Evolutionary conservation across 164 flowering plant species (phyloP).

Genomic region (Dillenia turbinata): DNA sequence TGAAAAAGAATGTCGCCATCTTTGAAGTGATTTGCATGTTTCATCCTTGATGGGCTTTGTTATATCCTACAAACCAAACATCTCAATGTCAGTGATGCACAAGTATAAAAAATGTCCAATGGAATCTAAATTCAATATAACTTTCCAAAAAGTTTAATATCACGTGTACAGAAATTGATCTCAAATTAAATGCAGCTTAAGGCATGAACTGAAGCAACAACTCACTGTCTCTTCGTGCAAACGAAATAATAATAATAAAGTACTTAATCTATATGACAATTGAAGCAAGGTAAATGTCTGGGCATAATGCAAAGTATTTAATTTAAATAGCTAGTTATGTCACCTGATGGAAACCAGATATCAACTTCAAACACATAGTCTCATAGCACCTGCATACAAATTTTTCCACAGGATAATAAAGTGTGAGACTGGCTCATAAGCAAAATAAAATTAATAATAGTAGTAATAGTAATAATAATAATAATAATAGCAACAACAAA

Average conservation of each 20-base stretch:
- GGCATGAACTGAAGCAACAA: not conserved
- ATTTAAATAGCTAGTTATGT: constrained; percentile 2
- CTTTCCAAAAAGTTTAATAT: too few species aligned
- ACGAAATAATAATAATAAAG: not conserved
- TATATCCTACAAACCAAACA: constrained; percentile 58
- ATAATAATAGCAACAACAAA: too few species aligned
- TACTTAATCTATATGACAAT: not conserved
- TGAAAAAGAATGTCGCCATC: constrained; percentile 64
- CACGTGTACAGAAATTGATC: not conserved
- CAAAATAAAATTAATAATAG: not conserved
- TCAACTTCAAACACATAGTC: constrained; percentile 56
- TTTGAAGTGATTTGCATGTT: constrained; percentile 56
- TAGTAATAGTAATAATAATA: not conserved
- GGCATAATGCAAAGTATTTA: not conserved
- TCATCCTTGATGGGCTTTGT: constrained; percentile 81
- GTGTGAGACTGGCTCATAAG: constrained; percentile 1
- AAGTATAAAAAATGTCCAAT: not conserved
- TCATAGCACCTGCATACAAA: constrained; percentile 76
- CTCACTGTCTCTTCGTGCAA: not conserved
- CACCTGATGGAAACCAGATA: constrained; percentile 96
- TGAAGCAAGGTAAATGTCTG: too few species aligned
- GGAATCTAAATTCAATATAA: too few species aligned
- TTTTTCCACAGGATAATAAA: constrained; percentile 1
- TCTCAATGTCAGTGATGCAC: not conserved
- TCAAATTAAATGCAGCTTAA: not conserved